Evolutionary conservation across 352 stramenopile genomes (phyloP), one percentile per base, ranked within the genome.

Genomic region (Aphanomyces cochlioides): DNA sequence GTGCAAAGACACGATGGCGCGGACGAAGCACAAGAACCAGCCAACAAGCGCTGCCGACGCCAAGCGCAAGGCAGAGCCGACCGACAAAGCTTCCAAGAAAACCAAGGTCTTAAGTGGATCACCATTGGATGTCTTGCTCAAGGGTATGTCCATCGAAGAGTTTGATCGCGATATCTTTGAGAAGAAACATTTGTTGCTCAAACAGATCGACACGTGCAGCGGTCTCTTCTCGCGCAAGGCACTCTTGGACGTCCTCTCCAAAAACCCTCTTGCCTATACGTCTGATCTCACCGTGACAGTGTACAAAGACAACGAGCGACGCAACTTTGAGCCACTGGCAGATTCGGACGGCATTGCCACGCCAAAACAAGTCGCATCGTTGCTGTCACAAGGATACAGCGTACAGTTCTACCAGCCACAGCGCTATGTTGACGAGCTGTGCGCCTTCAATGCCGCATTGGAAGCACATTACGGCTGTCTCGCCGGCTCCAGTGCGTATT

Each of bases 321-420:
- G 89, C 41, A 90, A 93, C 70, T 93, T 85, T 61, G 34, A 69
- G 57, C 50, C 54, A 0, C 15, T 4, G 7, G 48, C 47, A 37
- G 45, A 70, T 41, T 12, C 39, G 39, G 19, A 39, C 7, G 43
- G 37, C 17, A 57, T 70, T 28, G 64, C 64, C 7, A 61, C 43
- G 17, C 82, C 79, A 56, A 78, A 82, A 56, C 79, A 89, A 64
- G 75, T 95, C 56, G 77, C 73, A 34, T 79, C 74, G 43, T 72
- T 92, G 56, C 74, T 95, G 17, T 79, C 90, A 40, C 77, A 75
- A 40, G 78, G 81, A 34, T 96, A 86, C 74, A 96, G 86, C 72
- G 92, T 86, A 74, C 88, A 96, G 72, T 96, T 96, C 69, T 96
- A 91, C 71, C 88, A 96, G 64, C 88, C 88, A 10, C 88, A 96